Evolutionary conservation across 352 stramenopile species (phyloP).

Genomic region (Saprolegnia diclina): DNA sequence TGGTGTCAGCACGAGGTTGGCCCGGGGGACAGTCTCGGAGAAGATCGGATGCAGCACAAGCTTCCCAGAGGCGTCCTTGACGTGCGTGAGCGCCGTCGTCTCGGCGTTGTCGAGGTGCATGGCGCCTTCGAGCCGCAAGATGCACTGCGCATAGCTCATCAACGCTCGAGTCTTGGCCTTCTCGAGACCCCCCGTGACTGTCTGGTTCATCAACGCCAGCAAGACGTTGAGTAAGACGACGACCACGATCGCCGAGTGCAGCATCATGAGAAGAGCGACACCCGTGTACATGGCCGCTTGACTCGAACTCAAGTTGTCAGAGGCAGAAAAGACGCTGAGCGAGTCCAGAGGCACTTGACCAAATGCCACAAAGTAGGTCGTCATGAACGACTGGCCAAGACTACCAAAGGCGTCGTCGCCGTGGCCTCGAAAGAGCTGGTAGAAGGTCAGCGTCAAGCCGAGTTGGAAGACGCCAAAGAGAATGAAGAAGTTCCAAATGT

Average conservation of each 20-base stretch:
- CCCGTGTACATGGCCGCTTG: neutral
- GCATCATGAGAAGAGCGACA: neutral
- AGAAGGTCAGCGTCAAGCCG: conserved; percentile 9
- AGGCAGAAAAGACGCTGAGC: neutral
- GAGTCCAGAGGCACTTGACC: conserved; percentile 9
- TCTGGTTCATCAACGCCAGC: conserved; percentile 16
- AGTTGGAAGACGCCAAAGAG: conserved; percentile 13
- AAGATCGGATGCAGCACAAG: neutral
- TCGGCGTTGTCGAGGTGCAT: neutral
- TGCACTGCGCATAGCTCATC: conserved; percentile 1
- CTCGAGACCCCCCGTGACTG: neutral
- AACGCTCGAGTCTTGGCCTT: conserved; percentile 2
- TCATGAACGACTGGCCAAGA: conserved; percentile 13
- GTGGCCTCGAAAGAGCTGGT: conserved; percentile 2
- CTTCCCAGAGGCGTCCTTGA: neutral
- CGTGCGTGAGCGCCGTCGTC: neutral
- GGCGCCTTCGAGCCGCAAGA: neutral
- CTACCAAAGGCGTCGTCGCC: neutral
- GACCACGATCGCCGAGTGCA: neutral
- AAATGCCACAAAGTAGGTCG: conserved; percentile 8
- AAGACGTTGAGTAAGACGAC: conserved; percentile 9
- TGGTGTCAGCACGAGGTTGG: neutral
- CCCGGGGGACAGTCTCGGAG: neutral
- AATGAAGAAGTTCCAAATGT: conserved; percentile 15
- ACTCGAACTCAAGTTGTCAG: neutral